Percentiles rank a stretch among this genome's conserved stretches.
phyloP scores from a whole-genome alignment of 352 stramenopile species.

The Phytophthora pseudosyringae region DNA sequence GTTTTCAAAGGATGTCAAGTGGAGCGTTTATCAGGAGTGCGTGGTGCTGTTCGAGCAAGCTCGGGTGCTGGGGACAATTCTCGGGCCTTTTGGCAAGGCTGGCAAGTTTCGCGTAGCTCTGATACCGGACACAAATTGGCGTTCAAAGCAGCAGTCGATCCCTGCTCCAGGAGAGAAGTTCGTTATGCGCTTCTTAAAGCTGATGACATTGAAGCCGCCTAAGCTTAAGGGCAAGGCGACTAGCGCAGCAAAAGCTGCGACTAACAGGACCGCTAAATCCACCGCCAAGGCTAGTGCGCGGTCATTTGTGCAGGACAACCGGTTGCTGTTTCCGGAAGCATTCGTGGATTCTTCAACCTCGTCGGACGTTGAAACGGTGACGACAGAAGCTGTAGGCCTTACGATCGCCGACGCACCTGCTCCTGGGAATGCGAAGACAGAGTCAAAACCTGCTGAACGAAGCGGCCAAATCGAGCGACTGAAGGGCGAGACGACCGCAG shows the following conservation, averaged over 20 bases:
- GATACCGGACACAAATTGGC: background rate
- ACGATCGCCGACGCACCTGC: conserved; percentile 1
- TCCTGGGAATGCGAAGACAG: background rate
- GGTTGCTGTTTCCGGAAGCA: conserved; percentile 54
- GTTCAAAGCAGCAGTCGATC: background rate
- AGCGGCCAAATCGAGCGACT: conserved; percentile 62
- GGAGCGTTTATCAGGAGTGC: conserved; percentile 59
- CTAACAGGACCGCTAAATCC: conserved; percentile 4
- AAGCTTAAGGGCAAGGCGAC: conserved; percentile 32
- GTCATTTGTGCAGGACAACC: conserved; percentile 50
- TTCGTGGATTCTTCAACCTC: conserved; percentile 10
- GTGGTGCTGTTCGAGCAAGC: conserved; percentile 57
- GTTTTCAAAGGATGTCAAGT: conserved; percentile 80
- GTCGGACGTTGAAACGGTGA: conserved; percentile 1
- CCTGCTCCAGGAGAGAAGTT: conserved; percentile 51
- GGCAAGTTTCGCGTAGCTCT: conserved; percentile 77
- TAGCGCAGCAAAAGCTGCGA: background rate
- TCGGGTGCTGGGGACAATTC: conserved; percentile 50
- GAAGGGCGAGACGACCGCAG: conserved; percentile 69
- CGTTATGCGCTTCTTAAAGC: conserved; percentile 70
- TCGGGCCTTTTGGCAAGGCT: conserved; percentile 82
- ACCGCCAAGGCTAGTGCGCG: conserved; percentile 7
- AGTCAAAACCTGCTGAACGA: background rate
- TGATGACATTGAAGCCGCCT: conserved; percentile 44
- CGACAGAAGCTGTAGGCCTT: background rate